Conservation (phyloP, 2,329 filamentous ascomycete species). For the Lomentospora prolificans region DNA sequence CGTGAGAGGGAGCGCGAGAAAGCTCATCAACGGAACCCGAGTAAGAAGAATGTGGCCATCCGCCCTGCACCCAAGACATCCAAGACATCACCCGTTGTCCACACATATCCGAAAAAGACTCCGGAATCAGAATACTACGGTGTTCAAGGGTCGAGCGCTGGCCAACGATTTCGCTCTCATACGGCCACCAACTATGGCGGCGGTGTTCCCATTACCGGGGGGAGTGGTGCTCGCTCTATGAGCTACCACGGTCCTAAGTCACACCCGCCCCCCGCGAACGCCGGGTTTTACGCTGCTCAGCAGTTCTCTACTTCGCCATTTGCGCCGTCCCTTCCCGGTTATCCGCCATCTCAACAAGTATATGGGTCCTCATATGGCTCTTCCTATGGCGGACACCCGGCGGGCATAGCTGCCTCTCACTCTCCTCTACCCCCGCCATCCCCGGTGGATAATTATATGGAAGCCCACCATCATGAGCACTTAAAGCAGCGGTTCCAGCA, state of each 20-base stretch:
- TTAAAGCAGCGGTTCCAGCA: slow-evolving; percentile 6
- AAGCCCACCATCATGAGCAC: background rate
- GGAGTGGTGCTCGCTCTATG: slow-evolving; percentile 2
- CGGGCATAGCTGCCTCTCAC: background rate
- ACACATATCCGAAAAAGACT: background rate
- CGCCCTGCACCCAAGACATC: slow-evolving; percentile 5
- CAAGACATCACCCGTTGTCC: slow-evolving; percentile 6
- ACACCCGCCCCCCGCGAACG: slow-evolving; percentile 1
- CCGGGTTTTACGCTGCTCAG: background rate
- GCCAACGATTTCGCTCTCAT: slow-evolving; percentile 10
- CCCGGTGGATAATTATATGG: slow-evolving; percentile 6
- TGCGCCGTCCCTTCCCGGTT: background rate
- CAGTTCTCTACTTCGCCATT: slow-evolving; percentile 6
- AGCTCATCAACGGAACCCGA: slow-evolving; percentile 5
- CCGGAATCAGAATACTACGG: slow-evolving; percentile 9
- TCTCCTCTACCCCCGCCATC: slow-evolving; percentile 1
- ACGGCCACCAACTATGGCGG: slow-evolving; percentile 3
- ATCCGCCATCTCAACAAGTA: background rate
- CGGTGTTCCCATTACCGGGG: slow-evolving; percentile 3
- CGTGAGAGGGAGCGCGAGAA: slow-evolving; percentile 5
- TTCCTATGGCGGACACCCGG: slow-evolving; percentile 1
- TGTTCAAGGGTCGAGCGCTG: slow-evolving; percentile 1
- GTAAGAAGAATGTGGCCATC: slow-evolving; percentile 5
- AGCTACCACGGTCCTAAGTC: slow-evolving; percentile 6
- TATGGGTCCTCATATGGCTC: slow-evolving; percentile 8